Evolutionary conservation across 495 filamentous ascomycete species (phyloP).

Genomic region (Neurospora sp.): DNA sequence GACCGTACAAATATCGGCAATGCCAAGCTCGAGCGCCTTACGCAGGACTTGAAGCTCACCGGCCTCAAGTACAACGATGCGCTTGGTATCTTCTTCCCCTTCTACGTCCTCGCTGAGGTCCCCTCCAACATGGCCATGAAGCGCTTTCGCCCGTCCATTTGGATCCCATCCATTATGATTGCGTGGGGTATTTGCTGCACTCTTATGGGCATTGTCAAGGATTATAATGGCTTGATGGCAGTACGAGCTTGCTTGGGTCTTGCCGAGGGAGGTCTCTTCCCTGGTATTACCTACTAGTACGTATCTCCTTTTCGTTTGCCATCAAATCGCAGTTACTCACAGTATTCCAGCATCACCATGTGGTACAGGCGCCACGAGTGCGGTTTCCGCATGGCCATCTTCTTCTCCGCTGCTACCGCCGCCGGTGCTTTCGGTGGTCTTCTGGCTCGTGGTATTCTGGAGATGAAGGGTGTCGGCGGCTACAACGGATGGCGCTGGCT

Average conservation of each 20-base stretch:
- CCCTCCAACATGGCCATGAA: conserved; percentile 61
- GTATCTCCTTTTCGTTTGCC: neutral
- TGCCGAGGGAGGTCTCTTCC: conserved; percentile 69
- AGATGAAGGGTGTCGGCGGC: conserved; percentile 56
- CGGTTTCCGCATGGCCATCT: conserved; percentile 62
- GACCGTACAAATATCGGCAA: conserved; percentile 74
- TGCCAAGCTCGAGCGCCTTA: conserved; percentile 62
- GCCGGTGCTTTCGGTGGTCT: conserved; percentile 73
- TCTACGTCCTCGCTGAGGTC: conserved; percentile 69
- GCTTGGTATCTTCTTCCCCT: conserved; percentile 75
- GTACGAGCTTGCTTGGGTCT: conserved; percentile 65
- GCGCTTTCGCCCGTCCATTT: conserved; percentile 50
- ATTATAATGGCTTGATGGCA: conserved; percentile 62
- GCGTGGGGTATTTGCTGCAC: conserved; percentile 47
- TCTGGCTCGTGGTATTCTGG: conserved; percentile 55
- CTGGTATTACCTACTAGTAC: conserved; percentile 60
- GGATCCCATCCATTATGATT: conserved; percentile 48
- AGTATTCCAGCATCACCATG: conserved; percentile 43
- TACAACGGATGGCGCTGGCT: conserved; percentile 68
- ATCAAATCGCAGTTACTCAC: neutral
- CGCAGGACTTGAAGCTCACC: conserved; percentile 50
- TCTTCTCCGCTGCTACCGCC: conserved; percentile 72
- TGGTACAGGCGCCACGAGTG: conserved; percentile 60
- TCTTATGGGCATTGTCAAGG: conserved; percentile 63
- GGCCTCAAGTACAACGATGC: conserved; percentile 57